Conservation (phyloP, 1,284 basidiomycete species). For the Ustilago curta region DNA sequence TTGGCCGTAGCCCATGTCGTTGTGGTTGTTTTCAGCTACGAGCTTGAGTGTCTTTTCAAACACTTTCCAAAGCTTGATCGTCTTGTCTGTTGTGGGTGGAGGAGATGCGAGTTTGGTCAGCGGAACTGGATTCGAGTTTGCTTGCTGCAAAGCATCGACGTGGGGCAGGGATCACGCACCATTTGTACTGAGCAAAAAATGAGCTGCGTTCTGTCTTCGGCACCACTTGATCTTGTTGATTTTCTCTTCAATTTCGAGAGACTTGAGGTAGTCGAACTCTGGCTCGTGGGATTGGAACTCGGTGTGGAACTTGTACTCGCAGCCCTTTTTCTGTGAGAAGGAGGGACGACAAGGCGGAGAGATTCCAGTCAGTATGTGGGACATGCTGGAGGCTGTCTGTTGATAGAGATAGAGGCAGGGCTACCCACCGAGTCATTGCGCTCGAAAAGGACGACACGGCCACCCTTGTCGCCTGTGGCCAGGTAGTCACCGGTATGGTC, state of each 20-base stretch:
- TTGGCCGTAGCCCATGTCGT: conserved; percentile 70
- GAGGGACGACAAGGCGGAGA: background rate
- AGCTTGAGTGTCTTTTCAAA: conserved; percentile 97
- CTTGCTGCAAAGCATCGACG: background rate
- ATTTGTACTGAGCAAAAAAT: conserved; percentile 97
- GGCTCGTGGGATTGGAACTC: conserved; percentile 99
- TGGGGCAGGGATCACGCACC: conserved; percentile 43
- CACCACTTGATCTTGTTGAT: conserved; percentile 99
- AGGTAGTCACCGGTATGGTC: conserved; percentile 99
- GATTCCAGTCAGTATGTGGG: background rate
- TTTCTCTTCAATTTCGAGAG: conserved; percentile 99
- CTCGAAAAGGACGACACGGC: conserved; percentile 98
- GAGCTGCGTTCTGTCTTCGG: conserved; percentile 95
- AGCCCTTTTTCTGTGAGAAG: conserved; percentile 86
- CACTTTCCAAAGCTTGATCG: conserved; percentile 99
- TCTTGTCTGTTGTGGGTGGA: conserved; percentile 80
- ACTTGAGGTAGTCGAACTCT: conserved; percentile 99
- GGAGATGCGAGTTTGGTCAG: background rate
- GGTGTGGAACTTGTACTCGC: conserved; percentile 99
- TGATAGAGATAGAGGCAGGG: background rate
- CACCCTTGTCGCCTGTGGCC: conserved; percentile 97
- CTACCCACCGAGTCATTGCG: conserved; percentile 90
- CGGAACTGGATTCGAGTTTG: conserved; percentile 71
- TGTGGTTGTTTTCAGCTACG: conserved; percentile 95
- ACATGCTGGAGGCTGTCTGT: background rate